Base-by-base conservation (phyloP, 306 rosid species). In the Gastrolobium villosum region DNA sequence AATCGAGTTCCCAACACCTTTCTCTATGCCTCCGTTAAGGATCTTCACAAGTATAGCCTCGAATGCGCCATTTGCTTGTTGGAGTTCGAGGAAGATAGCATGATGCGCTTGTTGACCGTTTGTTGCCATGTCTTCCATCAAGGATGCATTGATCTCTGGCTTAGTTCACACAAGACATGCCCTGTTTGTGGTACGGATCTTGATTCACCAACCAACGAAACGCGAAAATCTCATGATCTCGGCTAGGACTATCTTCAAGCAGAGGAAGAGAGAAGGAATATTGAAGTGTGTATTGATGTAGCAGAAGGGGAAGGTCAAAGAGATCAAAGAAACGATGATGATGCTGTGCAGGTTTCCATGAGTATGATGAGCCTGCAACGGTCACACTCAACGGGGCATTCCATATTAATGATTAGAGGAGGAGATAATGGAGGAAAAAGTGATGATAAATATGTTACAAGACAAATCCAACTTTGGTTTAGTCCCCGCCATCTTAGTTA, bases 81-180 rank as follows among this genome's bases (percentile, higher is more conserved):
- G 1, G 95, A 92, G 75, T 92, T 92, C 37, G 93, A 86, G 20
- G 86, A 90, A 0, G 77, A 88, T 0, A 87, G 90, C 74, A 15
- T 83, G 40, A 84, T 90, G 0, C 85, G 95, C 2, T 65, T 88
- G 8, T 54, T 92, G 26, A 65, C 88, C 3, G 6, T 35, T 10
- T 92, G 95, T 20, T 81, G 43, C 77, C 97, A 92, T 62, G 92
- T 92, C 3, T 92, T 92, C 50, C 95, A 92, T 8, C 88, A 86
- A 41, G 92, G 88, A 4, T 92, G 97, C 65, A 87, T 92, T 14
- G 97, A 90, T 20, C 70, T 86, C 1, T 92, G 97, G 97, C 97
- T 92, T 0, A 46, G 66, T 6, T 81, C 87, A 0, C 91, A 88
- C 52, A 90, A 81, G 43, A 90, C 97, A 0, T 92, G 97, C 62